A percentile compares a stretch with the other conserved stretches of the same genome.
These are phyloP conservation scores for Rhizomucor miehei DNA, from an alignment of 371 early-diverging fungal genomes.

Conservation along the genomic window DNA sequence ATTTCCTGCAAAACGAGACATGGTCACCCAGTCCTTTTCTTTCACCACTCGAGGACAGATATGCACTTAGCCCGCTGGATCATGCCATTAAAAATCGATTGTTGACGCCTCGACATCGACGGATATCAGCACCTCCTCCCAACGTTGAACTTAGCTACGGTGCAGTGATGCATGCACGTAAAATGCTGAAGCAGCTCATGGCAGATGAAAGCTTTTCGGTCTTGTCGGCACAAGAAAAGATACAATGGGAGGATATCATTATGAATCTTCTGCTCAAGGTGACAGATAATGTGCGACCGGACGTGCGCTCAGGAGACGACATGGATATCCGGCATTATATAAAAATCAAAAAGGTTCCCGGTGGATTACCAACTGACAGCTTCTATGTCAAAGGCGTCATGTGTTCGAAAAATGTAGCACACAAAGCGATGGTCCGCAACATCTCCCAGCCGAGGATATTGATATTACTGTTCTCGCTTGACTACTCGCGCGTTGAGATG, in stretches of 20 bases:
- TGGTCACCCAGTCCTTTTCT: slow-evolving; percentile 27
- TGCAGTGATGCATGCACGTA: slow-evolving; percentile 64
- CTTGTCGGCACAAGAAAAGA: slow-evolving; percentile 27
- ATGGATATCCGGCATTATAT: slow-evolving; percentile 91
- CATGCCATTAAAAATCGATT: slow-evolving; percentile 14
- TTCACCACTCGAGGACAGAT: slow-evolving; percentile 16
- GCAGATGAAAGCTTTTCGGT: slow-evolving; percentile 14
- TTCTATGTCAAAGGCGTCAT: slow-evolving; percentile 86
- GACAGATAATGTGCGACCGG: slow-evolving; percentile 66
- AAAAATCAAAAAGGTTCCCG: slow-evolving; percentile 93
- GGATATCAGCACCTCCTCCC: slow-evolving; percentile 49
- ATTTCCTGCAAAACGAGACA: slow-evolving; percentile 15
- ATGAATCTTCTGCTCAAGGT: slow-evolving; percentile 69
- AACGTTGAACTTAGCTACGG: slow-evolving; percentile 66
- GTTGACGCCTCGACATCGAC: slow-evolving; percentile 31
- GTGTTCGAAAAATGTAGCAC: slow-evolving; percentile 88
- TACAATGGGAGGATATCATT: slow-evolving; percentile 78
- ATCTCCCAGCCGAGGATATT: slow-evolving; percentile 76
- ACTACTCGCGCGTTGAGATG: slow-evolving; percentile 80
- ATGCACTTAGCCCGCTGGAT: not conserved
- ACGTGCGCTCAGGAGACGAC: slow-evolving; percentile 73
- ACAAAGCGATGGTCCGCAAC: slow-evolving; percentile 80
- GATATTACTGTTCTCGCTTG: slow-evolving; percentile 84
- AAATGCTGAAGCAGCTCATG: slow-evolving; percentile 60
- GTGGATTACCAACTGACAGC: slow-evolving; percentile 77